Conservation (phyloP, 2,329 filamentous ascomycete genomes). For the Alternaria gaisen region DNA sequence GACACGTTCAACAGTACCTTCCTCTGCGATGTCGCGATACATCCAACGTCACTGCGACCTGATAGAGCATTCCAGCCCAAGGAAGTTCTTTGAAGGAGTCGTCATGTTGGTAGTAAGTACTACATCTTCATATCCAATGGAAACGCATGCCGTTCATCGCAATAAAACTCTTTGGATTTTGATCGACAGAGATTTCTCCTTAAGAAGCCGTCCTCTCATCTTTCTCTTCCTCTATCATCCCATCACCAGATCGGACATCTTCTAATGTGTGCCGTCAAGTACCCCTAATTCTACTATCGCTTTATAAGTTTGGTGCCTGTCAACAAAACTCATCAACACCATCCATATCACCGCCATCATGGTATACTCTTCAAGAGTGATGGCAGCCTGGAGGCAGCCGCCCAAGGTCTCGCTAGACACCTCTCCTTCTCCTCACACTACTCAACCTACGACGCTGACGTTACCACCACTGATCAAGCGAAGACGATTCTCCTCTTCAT, state of each 20-base stretch:
- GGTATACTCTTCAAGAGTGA: not conserved
- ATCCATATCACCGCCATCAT: constrained; percentile 4
- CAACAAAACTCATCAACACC: not conserved
- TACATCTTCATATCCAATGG: not conserved
- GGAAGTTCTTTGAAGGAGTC: not conserved
- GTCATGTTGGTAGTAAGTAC: not conserved
- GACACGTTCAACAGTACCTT: not conserved
- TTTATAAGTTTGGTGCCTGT: not conserved
- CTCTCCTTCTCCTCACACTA: constrained; percentile 8
- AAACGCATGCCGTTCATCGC: not conserved
- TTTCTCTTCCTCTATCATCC: not conserved
- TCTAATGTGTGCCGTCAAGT: not conserved
- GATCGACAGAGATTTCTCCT: not conserved
- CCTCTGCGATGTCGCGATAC: not conserved
- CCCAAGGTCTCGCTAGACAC: not conserved
- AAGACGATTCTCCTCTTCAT: constrained; percentile 2
- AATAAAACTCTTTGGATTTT: not conserved
- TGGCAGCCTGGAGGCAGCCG: not conserved
- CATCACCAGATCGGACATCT: not conserved
- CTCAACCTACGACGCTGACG: not conserved
- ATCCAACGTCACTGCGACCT: not conserved
- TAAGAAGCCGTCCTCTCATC: not conserved
- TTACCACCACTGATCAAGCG: not conserved
- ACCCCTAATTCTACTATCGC: not conserved
- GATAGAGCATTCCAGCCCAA: not conserved